These are phyloP conservation scores for Sordaria brevicollis DNA, from an alignment of 495 filamentous ascomycete species.

Conservation along the genomic window DNA sequence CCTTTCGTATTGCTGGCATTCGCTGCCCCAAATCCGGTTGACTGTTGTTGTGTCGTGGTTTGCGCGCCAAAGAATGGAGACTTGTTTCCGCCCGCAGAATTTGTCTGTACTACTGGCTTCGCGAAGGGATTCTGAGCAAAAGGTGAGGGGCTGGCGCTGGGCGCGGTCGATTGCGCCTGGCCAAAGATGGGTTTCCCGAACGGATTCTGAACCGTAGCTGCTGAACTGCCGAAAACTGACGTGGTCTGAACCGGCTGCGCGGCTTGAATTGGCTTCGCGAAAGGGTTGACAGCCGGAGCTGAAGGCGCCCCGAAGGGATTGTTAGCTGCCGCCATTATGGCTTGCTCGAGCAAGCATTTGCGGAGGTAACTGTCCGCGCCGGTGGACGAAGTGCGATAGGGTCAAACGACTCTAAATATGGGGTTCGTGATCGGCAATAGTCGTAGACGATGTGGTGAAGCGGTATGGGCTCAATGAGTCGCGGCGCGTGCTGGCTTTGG, in stretches of 20 bases:
- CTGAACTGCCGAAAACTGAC: slow-evolving; percentile 3
- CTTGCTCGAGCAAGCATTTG: slow-evolving; percentile 14
- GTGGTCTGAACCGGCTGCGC: neutral
- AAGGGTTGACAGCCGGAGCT: slow-evolving; percentile 5
- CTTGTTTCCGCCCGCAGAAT: neutral
- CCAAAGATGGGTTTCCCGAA: neutral
- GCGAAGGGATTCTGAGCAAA: slow-evolving; percentile 1
- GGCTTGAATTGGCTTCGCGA: slow-evolving; percentile 1
- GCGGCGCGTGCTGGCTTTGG: neutral
- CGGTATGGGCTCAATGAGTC: neutral
- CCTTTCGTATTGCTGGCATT: slow-evolving; percentile 1
- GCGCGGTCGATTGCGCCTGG: neutral
- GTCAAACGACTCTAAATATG: neutral
- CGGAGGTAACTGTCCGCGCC: neutral
- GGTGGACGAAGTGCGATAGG: neutral
- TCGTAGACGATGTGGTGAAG: neutral
- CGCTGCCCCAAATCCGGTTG: neutral
- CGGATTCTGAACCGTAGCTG: neutral
- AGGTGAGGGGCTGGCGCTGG: neutral
- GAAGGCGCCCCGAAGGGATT: slow-evolving; percentile 19
- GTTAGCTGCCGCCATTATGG: slow-evolving; percentile 16
- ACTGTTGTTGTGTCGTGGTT: neutral
- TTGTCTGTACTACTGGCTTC: neutral
- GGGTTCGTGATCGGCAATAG: neutral
- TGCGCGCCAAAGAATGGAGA: slow-evolving; percentile 3